Base-by-base conservation (phyloP, 2,329 filamentous ascomycete genomes). In the Penicillium palitans region DNA sequence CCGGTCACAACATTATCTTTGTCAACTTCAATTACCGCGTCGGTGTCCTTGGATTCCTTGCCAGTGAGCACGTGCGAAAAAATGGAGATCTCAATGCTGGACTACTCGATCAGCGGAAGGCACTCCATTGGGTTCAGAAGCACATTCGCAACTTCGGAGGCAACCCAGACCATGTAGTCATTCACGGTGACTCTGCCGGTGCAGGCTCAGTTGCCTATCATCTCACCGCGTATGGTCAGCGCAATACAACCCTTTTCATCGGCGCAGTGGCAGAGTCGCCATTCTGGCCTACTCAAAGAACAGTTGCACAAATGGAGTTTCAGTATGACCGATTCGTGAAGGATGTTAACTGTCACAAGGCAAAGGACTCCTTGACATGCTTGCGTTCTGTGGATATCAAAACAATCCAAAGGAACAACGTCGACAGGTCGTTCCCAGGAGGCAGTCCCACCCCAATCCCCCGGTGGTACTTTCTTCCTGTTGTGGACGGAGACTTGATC, bases 11-110 rank as follows among this genome's bases (percentile, higher is more conserved):
- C 40, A 85, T 91, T 29, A 74, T 92, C 0, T 83, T 90, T 0
- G 87, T 91, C 2, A 86, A 81, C 13, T 82, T 90, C 73, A 91
- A 90, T 72, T 91, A 92, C 70, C 81, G 87, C 7, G 83, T 89
- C 7, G 85, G 85, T 0, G 74, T 84, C 0, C 83, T 83, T 64
- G 87, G 87, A 0, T 90, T 89, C 63, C 77, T 90, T 1, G 81
- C 84, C 0, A 81, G 84, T 47, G 79, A 84, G 40, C 75, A 81
- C 31, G 77, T 89, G 10, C 78, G 80, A 39, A 68, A 74, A 6
- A 74, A 84, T 61, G 86, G 86, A 0, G 79, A 81, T 49, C 76
- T 88, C 9, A 90, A 90, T 66, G 84, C 76, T 2, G 87, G 87
- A 0, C 70, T 90, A 8, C 76, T 88, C 3, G 87, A 90, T 64